Evolutionary conservation across 1,139 yeast species (phyloP).

Genomic region (Kodamaea sp.): DNA sequence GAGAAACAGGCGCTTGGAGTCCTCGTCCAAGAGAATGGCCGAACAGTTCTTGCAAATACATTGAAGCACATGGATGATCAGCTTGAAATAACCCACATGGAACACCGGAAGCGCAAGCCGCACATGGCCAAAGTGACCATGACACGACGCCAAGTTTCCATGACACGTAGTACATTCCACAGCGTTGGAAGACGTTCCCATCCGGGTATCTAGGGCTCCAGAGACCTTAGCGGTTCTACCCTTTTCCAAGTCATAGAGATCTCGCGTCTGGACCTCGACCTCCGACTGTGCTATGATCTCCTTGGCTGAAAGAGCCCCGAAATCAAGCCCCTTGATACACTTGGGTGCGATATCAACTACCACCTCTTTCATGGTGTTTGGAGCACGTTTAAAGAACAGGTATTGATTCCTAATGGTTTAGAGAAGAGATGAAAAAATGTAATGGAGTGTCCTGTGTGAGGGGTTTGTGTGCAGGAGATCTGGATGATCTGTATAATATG

Average conservation of each 20-base stretch:
- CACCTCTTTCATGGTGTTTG: constrained; percentile 67
- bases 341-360: constrained; percentile 87
- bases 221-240: constrained; percentile 77
- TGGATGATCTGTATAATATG: no score
- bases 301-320: constrained; percentile 86
- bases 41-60: constrained; percentile 92
- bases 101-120: constrained; percentile 92
- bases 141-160: constrained; percentile 91
- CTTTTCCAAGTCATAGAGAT: constrained; percentile 85
- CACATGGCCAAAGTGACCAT: constrained; percentile 97
- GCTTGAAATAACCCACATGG: constrained; percentile 95
- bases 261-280: constrained; percentile 90
- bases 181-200: constrained; percentile 92
- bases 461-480: no score
- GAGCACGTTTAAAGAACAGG: no score
- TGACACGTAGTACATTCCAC: constrained; percentile 88
- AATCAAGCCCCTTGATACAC: constrained; percentile 86
- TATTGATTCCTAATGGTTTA: no score
- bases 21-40: constrained; percentile 71
- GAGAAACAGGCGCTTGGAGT: constrained; percentile 65
- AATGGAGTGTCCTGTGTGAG: no score
- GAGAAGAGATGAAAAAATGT: no score
- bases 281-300: constrained; percentile 94
- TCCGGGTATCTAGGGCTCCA: constrained; percentile 88
- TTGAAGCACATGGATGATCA: constrained; percentile 85